These are phyloP conservation scores for Diplodia seriata DNA, from an alignment of 2,329 filamentous ascomycete species.

Conservation along the genomic window DNA sequence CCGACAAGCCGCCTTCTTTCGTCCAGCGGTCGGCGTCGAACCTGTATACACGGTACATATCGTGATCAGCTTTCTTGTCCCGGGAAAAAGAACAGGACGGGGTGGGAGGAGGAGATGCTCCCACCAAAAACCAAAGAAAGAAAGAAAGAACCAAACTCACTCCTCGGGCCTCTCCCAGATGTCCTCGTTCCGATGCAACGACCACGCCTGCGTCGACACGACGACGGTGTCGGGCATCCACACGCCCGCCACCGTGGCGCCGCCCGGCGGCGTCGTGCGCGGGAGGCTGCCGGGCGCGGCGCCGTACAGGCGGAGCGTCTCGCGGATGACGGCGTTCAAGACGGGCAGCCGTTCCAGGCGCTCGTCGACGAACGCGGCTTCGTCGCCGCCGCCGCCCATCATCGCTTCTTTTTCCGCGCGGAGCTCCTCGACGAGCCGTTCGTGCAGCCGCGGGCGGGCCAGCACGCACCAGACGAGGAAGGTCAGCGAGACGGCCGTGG, in stretches of 20 bases:
- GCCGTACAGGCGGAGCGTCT: constrained; percentile 48
- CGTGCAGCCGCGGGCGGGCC: constrained; percentile 32
- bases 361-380: constrained; percentile 35
- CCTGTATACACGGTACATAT: too few relatives aligned
- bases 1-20: constrained; percentile 34
- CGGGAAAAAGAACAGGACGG: too few relatives aligned
- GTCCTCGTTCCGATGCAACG: constrained; percentile 44
- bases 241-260: constrained; percentile 44
- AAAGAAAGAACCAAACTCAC: too few relatives aligned
- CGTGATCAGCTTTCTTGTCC: too few relatives aligned
- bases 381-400: constrained; percentile 34
- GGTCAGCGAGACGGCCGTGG: constrained; percentile 44
- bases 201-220: constrained; percentile 50
- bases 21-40: constrained; percentile 46
- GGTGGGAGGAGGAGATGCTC: too few relatives aligned
- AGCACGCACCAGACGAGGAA: constrained; percentile 47
- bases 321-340: constrained; percentile 48
- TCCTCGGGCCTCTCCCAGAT: constrained; percentile 8
- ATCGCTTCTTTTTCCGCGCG: constrained; percentile 37
- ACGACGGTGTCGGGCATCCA: constrained; percentile 45
- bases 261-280: constrained; percentile 46
- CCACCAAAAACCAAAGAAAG: too few relatives aligned
- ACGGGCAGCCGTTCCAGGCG: constrained; percentile 44
- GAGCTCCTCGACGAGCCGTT: constrained; percentile 31
- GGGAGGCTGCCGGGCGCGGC: constrained; percentile 47